phyloP scores from a whole-genome alignment of 768 basidiomycete genomes.

The Lyophyllum decastes region DNA sequence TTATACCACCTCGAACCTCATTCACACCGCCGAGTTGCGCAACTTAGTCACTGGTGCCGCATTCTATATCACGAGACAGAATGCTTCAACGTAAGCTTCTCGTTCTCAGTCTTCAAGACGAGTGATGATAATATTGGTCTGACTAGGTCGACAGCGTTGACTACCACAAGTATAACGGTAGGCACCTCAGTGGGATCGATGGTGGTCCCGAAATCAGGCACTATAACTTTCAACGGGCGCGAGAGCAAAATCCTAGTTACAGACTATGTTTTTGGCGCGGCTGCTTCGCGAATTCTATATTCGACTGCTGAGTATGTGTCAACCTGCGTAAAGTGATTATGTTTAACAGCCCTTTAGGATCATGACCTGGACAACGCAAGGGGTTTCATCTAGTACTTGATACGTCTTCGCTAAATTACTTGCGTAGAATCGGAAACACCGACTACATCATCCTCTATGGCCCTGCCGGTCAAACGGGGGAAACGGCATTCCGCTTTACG shows the following conservation, averaged over 20 bases:
- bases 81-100: conserved; percentile 38
- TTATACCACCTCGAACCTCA: conserved; percentile 43
- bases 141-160: conserved; percentile 43
- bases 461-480: conserved; percentile 39
- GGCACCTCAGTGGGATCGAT: conserved; percentile 41
- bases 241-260: conserved; percentile 54
- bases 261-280: conserved; percentile 45
- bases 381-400: not conserved
- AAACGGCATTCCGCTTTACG: conserved; percentile 41
- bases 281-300: conserved; percentile 37
- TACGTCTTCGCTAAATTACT: not conserved
- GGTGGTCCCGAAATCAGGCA: conserved; percentile 38
- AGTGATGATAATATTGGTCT: not conserved
- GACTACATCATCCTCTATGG: conserved; percentile 50
- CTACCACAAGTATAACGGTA: conserved; percentile 42
- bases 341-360: conserved; percentile 31
- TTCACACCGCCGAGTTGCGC: conserved; percentile 47
- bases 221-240: conserved; percentile 43
- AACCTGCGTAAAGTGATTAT: not conserved
- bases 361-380: conserved; percentile 57
- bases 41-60: conserved; percentile 44
- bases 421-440: conserved; percentile 35
- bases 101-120: not conserved
- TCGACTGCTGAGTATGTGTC: conserved; percentile 46
- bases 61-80: conserved; percentile 53